Evolutionary conservation across 139 green algal species (phyloP).

Genomic region (Volvox reticuliferus): DNA sequence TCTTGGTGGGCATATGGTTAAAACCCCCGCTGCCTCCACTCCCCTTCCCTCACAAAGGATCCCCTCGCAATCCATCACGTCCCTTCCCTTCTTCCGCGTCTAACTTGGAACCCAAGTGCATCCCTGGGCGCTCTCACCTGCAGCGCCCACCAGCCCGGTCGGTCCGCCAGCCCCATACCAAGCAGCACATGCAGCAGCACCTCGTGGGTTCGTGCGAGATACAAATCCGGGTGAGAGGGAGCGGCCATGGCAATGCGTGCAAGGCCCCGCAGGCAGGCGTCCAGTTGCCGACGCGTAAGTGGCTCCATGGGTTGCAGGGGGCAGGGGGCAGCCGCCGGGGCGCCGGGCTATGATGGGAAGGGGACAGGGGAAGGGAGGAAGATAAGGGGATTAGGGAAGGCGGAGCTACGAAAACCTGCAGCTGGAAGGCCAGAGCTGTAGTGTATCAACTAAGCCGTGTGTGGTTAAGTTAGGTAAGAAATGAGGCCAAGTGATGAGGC

Average conservation of each 20-base stretch:
- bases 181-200: conserved; percentile 36
- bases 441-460: not conserved
- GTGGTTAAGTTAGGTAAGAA: not conserved
- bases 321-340: not conserved
- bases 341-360: not conserved
- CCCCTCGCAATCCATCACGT: no score
- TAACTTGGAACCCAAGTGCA: no score
- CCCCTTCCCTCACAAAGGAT: no score
- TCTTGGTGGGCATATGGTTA: no score
- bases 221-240: not conserved
- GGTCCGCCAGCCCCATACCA: not conserved
- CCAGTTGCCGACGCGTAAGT: not conserved
- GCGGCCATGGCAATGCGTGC: no score
- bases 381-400: not conserved
- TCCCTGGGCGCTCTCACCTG: no score
- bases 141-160: conserved; percentile 2
- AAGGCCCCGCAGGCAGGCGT: not conserved
- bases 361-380: not conserved
- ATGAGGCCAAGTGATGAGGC: not conserved
- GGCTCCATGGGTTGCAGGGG: not conserved
- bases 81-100: no score
- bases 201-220: conserved; percentile 16
- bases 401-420: not conserved
- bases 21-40: no score
- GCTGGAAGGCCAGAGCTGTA: no score